Percentiles rank a stretch among this genome's conserved stretches.
Evolutionary conservation across 805 yeast genomes (phyloP).

Genomic region (Starmerella sp.): DNA sequence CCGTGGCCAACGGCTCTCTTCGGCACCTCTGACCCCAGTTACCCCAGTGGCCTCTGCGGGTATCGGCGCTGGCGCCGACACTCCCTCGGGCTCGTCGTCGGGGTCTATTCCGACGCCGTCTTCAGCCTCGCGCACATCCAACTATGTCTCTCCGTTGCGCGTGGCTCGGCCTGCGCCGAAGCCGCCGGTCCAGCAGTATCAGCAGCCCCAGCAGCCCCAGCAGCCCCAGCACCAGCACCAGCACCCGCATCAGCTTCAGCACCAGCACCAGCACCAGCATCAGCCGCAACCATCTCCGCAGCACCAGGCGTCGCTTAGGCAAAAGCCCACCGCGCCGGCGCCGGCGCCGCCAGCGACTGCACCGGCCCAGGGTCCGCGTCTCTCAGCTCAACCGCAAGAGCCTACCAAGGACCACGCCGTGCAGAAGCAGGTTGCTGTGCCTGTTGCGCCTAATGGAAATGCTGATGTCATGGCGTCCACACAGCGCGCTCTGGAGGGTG

Average conservation of each 20-base stretch:
- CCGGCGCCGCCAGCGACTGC: neutral
- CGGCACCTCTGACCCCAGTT: neutral
- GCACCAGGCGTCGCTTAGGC: neutral
- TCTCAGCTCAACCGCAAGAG: neutral
- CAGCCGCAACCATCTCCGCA: neutral
- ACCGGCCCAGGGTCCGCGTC: neutral
- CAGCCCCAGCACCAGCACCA: neutral
- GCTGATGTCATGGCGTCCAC: neutral
- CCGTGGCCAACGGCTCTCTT: neutral
- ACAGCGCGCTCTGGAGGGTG: neutral
- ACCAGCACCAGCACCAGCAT: neutral
- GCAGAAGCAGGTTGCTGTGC: neutral
- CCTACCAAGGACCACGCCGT: too few species aligned
- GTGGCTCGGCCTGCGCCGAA: slow-evolving; percentile 8
- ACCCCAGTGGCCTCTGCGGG: neutral
- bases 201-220: neutral
- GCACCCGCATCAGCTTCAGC: neutral
- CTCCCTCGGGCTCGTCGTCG: neutral
- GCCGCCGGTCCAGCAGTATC: neutral
- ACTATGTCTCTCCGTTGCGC: slow-evolving; percentile 5
- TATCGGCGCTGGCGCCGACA: slow-evolving; percentile 1
- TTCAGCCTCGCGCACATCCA: neutral
- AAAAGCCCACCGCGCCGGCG: neutral
- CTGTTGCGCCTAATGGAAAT: neutral
- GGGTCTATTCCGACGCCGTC: neutral